Conservation (phyloP, 441 rosid species). For the Erysimum pusillum region DNA sequence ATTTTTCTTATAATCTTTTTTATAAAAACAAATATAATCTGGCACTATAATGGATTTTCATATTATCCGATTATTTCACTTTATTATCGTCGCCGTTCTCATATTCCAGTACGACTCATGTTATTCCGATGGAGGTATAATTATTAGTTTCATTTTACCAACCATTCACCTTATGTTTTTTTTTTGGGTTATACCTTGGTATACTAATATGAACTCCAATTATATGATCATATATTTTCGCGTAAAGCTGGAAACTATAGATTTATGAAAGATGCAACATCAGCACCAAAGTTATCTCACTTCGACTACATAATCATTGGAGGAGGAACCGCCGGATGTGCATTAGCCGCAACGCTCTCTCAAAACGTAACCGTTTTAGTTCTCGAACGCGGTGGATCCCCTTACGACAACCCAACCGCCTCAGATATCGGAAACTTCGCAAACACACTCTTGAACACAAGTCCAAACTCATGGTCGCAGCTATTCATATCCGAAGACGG, state of each 20-base stretch:
- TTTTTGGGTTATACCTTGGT: background rate
- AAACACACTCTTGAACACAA: slow-evolving; percentile 43
- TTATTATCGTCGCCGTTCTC: slow-evolving; percentile 38
- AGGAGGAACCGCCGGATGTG: slow-evolving; percentile 69
- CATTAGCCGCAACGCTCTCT: slow-evolving; percentile 65
- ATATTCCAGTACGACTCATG: slow-evolving; percentile 45
- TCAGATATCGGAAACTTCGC: slow-evolving; percentile 52
- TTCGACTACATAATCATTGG: slow-evolving; percentile 65
- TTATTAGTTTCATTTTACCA: background rate
- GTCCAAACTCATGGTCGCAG: slow-evolving; percentile 56
- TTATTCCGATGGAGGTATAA: slow-evolving; percentile 53
- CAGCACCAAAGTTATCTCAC: slow-evolving; percentile 52
- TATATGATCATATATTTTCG: background rate
- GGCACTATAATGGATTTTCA: slow-evolving; percentile 30
- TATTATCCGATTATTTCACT: slow-evolving; percentile 17
- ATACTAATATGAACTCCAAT: background rate
- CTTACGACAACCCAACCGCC: slow-evolving; percentile 52
- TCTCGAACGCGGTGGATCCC: slow-evolving; percentile 65
- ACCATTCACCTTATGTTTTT: background rate
- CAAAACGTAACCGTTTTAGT: slow-evolving; percentile 52
- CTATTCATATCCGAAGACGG: slow-evolving; percentile 64
- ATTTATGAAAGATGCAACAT: slow-evolving; percentile 57
- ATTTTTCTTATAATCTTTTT: background rate
- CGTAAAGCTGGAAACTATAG: slow-evolving; percentile 53
- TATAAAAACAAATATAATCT: slow-evolving; percentile 18